A percentile compares a stretch with the other conserved stretches of the same genome.
Evolutionary conservation across 306 rosid species (phyloP).

Genomic region (Coriaria nepalensis): DNA sequence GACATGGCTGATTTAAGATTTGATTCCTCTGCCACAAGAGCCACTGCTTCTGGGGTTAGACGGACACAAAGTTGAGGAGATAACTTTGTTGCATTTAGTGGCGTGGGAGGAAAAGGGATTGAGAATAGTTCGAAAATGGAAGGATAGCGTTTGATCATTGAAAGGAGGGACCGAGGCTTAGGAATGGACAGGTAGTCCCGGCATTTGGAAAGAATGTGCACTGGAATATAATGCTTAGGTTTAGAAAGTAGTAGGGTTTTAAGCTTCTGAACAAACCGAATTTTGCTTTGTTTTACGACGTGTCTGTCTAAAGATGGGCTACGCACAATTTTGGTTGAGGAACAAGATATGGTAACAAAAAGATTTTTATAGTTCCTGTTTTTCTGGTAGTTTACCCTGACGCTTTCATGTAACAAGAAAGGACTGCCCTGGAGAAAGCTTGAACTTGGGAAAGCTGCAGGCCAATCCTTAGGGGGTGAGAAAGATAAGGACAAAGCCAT

Average conservation of each 20-base stretch:
- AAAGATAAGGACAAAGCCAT: conserved; percentile 36
- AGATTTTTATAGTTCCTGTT: conserved; percentile 3
- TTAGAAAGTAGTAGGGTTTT: conserved; percentile 73
- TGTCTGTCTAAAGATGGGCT: conserved; percentile 54
- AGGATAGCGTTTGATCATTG: conserved; percentile 82
- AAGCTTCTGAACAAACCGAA: conserved; percentile 73
- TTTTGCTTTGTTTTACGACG: conserved; percentile 51
- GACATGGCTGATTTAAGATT: conserved; percentile 38
- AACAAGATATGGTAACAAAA: conserved; percentile 36
- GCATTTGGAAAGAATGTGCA: conserved; percentile 64
- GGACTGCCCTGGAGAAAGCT: conserved; percentile 26
- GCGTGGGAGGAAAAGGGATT: conserved; percentile 54
- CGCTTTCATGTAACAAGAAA: conserved; percentile 13
- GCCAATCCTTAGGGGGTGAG: conserved; percentile 22
- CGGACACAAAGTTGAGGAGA: conserved; percentile 76
- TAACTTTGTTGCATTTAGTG: conserved; percentile 60
- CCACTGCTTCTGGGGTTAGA: conserved; percentile 73
- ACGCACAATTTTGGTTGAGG: conserved; percentile 54
- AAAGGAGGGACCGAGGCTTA: conserved; percentile 49
- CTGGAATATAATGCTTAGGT: conserved; percentile 66
- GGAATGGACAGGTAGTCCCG: conserved; percentile 54
- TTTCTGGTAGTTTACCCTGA: conserved; percentile 11
- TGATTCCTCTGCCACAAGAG: conserved; percentile 60
- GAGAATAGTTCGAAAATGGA: conserved; percentile 57
- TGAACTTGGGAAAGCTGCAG: conserved; percentile 21